Conservation (phyloP, 192 early-diverging fungal genomes). For the Backusella tuberculispora region DNA sequence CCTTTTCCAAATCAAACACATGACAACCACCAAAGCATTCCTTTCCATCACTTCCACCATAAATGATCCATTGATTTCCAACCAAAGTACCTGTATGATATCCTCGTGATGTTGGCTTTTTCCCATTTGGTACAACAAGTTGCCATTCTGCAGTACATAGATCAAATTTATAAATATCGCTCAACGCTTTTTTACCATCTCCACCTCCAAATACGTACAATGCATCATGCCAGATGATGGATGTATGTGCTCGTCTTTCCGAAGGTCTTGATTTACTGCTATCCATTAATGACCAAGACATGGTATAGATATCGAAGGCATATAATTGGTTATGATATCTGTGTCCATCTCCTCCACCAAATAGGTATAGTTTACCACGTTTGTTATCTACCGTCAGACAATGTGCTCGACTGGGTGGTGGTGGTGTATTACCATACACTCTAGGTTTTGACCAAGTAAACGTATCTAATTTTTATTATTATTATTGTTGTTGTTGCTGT, state of each 20-base stretch:
- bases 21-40: slow-evolving; percentile 72
- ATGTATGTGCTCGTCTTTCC: slow-evolving; percentile 77
- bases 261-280: slow-evolving; percentile 55
- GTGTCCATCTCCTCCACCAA: slow-evolving; percentile 87
- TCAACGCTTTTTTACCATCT: slow-evolving; percentile 81
- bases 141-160: slow-evolving; percentile 56
- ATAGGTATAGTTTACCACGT: slow-evolving; percentile 63
- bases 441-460: slow-evolving; percentile 79
- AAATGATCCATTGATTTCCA: slow-evolving; percentile 78
- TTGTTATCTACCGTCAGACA: slow-evolving; percentile 68
- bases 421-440: slow-evolving; percentile 71
- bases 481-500: too few species aligned
- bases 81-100: slow-evolving; percentile 89
- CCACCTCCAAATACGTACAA: slow-evolving; percentile 90
- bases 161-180: slow-evolving; percentile 75
- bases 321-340: slow-evolving; percentile 81
- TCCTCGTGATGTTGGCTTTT: slow-evolving; percentile 71
- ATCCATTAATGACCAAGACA: slow-evolving; percentile 68
- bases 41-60: slow-evolving; percentile 84
- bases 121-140: slow-evolving; percentile 53
- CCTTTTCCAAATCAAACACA: slow-evolving; percentile 57
- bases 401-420: slow-evolving; percentile 83
- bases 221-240: slow-evolving; percentile 70
- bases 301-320: slow-evolving; percentile 73
- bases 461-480: slow-evolving; percentile 57